Base-by-base conservation (phyloP, 225 moss, liverwort and hornwort species). In the Sphagnum tenellum region DNA sequence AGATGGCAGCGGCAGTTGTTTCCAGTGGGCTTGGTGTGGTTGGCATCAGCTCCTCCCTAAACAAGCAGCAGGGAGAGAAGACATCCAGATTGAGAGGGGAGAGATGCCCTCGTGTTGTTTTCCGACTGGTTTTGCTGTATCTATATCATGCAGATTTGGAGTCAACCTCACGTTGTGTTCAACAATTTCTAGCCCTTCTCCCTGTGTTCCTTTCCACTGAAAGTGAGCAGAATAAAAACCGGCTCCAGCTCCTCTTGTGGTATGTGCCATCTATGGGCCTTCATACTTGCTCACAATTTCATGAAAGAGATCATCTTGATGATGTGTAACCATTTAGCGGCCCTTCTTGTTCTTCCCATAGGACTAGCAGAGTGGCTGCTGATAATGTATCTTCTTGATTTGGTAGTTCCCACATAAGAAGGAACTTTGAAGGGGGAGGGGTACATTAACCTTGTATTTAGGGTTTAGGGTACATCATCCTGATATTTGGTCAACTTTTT, bases 1-100 rank as follows among this genome's bases (percentile, higher is more conserved):
- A 89, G 75, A 87, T 89, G 84, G 89, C 89, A 68, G 89, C 87
- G 66, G 89, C 87, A 70, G 84, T 89, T 55, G 89, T 89, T 55
- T 81, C 87, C n/a, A 87, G 89, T 76, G 89, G 89, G 68, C 64
- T 89, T 48, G 89, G 89, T 14, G 89, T 71, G 46, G 89, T 89
- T 58, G 84, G 87, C 60, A 87, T 89, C 67, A 87, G 79, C 64
- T 78, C 29, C 29, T 29, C 86, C 54, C 66, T 84, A 51, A 87
- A 75, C 53, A 87, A 84, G 73, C 29, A 29, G 29, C 77, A 79
- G 58, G 87, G 75, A 64, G 89, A 87, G 68, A 89, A 85, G 76
- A 73, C 76, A 59, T 81, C 75, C 49, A 81, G 79, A 57, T 60
- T 85, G 44, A 80, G 87, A 77, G 70, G 87, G 63, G 87, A 87